Percentiles rank a stretch among this genome's conserved stretches.
These are phyloP conservation scores for Tricholoma terreum DNA, from an alignment of 768 basidiomycete genomes.

Conservation along the genomic window DNA sequence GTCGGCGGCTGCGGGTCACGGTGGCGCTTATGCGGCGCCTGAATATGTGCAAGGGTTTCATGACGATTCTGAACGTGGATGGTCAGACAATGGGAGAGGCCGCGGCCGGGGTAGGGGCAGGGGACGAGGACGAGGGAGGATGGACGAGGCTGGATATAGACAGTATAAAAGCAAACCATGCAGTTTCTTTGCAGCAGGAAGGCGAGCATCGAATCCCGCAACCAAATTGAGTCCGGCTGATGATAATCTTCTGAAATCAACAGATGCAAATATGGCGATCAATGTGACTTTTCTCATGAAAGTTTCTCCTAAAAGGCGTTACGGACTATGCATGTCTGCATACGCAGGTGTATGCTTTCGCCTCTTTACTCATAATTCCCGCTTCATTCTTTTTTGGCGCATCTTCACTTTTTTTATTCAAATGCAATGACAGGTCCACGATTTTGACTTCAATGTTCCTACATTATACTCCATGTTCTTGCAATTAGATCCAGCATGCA, in stretches of 20 bases:
- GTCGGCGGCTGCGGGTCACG: conserved; percentile 36
- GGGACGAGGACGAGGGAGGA: conserved; percentile 45
- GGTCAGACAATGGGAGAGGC: conserved; percentile 43
- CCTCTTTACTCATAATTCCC: neutral
- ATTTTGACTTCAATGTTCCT: neutral
- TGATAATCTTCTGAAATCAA: conserved; percentile 44
- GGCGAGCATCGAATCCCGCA: conserved; percentile 66
- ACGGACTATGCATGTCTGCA: neutral
- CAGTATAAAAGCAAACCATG: conserved; percentile 84
- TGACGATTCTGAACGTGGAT: conserved; percentile 41
- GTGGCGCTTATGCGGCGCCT: conserved; percentile 20
- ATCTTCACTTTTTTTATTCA: neutral
- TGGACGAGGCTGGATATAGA: conserved; percentile 64
- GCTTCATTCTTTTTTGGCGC: neutral
- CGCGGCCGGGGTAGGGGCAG: conserved; percentile 60
- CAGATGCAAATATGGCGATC: conserved; percentile 89
- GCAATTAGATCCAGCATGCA: neutral
- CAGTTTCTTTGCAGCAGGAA: conserved; percentile 89
- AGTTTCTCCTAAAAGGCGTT: conserved; percentile 25
- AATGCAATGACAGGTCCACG: neutral
- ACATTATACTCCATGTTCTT: conserved; percentile 4
- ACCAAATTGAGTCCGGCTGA: conserved; percentile 39
- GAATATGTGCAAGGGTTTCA: conserved; percentile 53
- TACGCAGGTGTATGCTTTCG: neutral
- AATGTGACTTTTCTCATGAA: conserved; percentile 82